Base-by-base conservation (phyloP, 2,329 filamentous ascomycete species). In the Penicillium sp. region DNA sequence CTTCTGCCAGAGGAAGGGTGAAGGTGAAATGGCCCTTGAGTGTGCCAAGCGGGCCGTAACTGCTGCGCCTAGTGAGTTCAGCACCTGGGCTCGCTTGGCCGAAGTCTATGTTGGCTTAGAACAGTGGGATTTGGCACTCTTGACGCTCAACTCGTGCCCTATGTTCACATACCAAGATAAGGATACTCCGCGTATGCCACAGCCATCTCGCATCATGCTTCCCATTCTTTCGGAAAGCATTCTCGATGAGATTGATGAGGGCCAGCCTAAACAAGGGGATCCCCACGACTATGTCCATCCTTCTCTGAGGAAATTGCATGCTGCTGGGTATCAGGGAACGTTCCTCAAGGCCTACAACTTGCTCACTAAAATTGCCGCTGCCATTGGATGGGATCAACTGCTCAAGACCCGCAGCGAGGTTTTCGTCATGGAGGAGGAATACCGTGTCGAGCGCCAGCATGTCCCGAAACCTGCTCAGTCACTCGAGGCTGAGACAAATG, bases 131-230 rank as follows among this genome's bases (percentile, higher is more conserved):
- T 87, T 98, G 66, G 95, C 95, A 0, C 84, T 99, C 24, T 88
- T 96, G 5, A 98, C 95, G 4, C 83, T 99, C 54, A 99, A 99
- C 78, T 99, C 95, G 18, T 99, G 95, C 75, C 95, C 95, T 9
- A 99, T 99, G 95, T 99, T 99, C 76, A 99, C 95, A 6, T 98
- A 99, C 76, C 95, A 98, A 77, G 95, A 99, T 77, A 98, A 97
- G 76, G 95, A 99, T 74, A 89, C 92, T 6, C 95, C 95, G 3
- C 80, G 95, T 60, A 94, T 98, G 89, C 95, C 95, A 1, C 92
- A 96, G 71, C 93, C 95, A 0, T 89, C 90, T 68, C 90, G 92
- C 56, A 90, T 98, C 43, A 87, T 90, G 66, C 84, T 99, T 14
- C 95, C 95, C 0, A 90, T 94, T 16, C 83, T 98, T 54, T 85